A percentile compares a stretch with the other conserved stretches of the same genome.
phyloP scores from a whole-genome alignment of 164 flowering plant species.

The Cinnamomum micranthum region DNA sequence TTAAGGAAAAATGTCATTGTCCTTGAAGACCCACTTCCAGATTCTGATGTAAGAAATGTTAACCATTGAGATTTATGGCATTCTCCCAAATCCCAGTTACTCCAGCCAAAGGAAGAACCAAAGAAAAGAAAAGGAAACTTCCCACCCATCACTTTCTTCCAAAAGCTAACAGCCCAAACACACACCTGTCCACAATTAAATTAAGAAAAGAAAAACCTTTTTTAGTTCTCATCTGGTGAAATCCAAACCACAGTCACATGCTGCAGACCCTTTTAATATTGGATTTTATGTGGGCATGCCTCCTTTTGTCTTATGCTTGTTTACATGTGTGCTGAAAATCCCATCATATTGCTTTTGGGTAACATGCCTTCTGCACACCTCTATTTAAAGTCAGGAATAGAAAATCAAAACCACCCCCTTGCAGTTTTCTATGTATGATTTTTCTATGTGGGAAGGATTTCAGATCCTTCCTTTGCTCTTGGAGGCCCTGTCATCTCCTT shows the following conservation, averaged over 20 bases:
- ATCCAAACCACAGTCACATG: constrained; percentile 20
- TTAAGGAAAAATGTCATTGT: not conserved
- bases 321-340: constrained; percentile 7
- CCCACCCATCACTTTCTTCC: constrained; percentile 36
- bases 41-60: not conserved
- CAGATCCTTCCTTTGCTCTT: constrained; percentile 19
- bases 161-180: constrained; percentile 24
- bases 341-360: constrained; percentile 8
- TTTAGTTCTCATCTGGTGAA: constrained; percentile 20
- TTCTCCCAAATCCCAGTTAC: too few relatives aligned
- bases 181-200: constrained; percentile 17
- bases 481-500: constrained; percentile 16
- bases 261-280: not conserved
- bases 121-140: constrained; percentile 14
- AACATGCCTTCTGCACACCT: constrained; percentile 15
- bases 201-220: constrained; percentile 8
- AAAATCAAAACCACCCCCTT: not conserved
- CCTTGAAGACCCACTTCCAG: not conserved
- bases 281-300: constrained; percentile 10
- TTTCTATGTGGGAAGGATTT: not conserved
- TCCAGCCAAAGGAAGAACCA: not conserved
- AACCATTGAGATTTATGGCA: constrained; percentile 1
- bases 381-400: not conserved
- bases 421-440: not conserved
- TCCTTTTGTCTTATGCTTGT: constrained; percentile 13